Percentiles rank a stretch among this genome's conserved stretches.
These are phyloP conservation scores for Raffaelea albimanens DNA, from an alignment of 2,329 filamentous ascomycete species.

Conservation along the genomic window DNA sequence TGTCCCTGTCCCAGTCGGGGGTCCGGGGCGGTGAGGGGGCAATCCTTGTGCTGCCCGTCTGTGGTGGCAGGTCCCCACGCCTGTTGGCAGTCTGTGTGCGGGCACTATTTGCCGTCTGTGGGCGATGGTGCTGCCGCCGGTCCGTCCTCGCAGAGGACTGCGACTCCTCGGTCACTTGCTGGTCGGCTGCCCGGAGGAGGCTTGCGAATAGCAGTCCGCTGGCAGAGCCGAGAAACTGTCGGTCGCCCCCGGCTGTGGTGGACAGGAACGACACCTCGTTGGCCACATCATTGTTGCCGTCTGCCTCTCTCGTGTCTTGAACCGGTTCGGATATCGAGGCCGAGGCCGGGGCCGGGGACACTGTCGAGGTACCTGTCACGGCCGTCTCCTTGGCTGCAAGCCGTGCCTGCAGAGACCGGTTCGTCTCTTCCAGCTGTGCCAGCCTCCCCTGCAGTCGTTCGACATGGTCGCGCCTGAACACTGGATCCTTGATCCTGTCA, in stretches of 20 bases:
- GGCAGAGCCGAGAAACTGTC: conserved; percentile 30
- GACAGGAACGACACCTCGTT: conserved; percentile 33
- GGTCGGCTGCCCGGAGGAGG: conserved; percentile 19
- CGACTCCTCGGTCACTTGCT: neutral
- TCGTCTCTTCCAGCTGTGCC: conserved; percentile 21
- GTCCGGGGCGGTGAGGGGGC: conserved; percentile 1
- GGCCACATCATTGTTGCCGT: conserved; percentile 20
- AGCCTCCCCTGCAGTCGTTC: conserved; percentile 25
- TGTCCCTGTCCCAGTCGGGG: conserved; percentile 3
- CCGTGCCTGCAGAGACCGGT: conserved; percentile 14
- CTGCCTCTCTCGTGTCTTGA: neutral
- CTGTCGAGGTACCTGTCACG: neutral
- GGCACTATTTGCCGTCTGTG: no score
- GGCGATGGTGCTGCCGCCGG: no score
- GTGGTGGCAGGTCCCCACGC: no score
- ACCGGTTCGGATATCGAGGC: neutral
- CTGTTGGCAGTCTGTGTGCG: no score
- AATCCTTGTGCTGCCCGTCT: neutral
- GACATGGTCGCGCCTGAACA: conserved; percentile 20
- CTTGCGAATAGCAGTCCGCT: conserved; percentile 31
- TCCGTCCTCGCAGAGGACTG: no score
- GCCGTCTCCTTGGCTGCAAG: neutral
- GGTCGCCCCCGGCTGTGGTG: conserved; percentile 29
- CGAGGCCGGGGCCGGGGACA: no score
- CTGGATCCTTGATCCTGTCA: conserved; percentile 18